Evolutionary conservation across 176 grass and related monocot species (phyloP), one percentile per base, ranked within the genome.

Genomic region (Phoenix roebelenii): DNA sequence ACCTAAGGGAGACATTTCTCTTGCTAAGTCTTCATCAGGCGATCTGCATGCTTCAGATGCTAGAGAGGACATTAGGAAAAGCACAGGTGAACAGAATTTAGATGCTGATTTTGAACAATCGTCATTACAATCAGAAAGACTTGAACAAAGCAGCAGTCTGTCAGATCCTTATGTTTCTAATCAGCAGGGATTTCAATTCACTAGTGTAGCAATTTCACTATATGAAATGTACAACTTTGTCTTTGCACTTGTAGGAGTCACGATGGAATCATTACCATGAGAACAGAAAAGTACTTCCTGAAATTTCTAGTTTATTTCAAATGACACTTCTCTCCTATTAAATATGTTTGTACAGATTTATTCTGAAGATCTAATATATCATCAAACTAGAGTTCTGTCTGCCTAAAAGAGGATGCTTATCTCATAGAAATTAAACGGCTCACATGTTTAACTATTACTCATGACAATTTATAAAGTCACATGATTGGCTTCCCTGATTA

Each of bases 221-320:
- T 65, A 65, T 55, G 93, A 97, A 74, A 88, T 91, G 76, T 88
- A 88, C 30, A 64, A 84, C 18, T 91, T 76, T 67, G 84, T 97
- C 29, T 97, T 97, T 82, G 60, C 59, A 32, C 65, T 14, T 44
- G 35, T 12, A 3, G 35, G 35, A 44, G 35, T 44, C 9, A 44
- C 10, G 9, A 3, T 44, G 9, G 35, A 44, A 44, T 44, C 35
- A 44, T 44, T 44, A 12, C 35, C 7, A 44, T 44, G 35, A 2
- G 35, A 12, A 44, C 35, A 44, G 35, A 44, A 44, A 44, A 44
- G 1, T 12, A 44, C 35, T 44, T 44, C n/a, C 7, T 44, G 35
- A 44, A 10, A 44, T 44, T 44, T 44, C 7, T 44, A 44, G 35
- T 44, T 44, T 44, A 44, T 44, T 44, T 44, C 35, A 44, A 35